Evolutionary conservation across 2,329 filamentous ascomycete genomes (phyloP).

Genomic region (Phialophora tarda): DNA sequence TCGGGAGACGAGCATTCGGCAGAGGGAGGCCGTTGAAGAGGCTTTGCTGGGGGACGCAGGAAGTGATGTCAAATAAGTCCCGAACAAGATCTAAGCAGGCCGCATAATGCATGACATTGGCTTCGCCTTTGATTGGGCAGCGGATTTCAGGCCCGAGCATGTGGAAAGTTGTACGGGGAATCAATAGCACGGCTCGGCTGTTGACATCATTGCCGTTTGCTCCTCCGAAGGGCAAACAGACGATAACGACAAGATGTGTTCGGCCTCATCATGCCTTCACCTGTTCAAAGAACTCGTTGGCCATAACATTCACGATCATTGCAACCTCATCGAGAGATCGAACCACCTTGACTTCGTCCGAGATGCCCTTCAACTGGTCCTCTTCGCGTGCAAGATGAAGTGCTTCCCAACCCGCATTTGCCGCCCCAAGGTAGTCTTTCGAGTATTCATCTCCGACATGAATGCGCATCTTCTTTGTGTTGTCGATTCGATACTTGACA

Average conservation of each 20-base stretch:
- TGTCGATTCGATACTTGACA: slow-evolving; percentile 12
- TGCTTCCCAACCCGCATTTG: slow-evolving; percentile 48
- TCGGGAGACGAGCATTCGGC: background rate
- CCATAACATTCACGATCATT: slow-evolving; percentile 35
- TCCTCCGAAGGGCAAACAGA: background rate
- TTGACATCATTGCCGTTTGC: background rate
- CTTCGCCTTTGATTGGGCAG: slow-evolving; percentile 8
- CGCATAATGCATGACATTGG: slow-evolving; percentile 16
- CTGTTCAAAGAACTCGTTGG: slow-evolving; percentile 19
- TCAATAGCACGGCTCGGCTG: no score
- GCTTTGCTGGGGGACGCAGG: background rate
- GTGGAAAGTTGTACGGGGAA: background rate
- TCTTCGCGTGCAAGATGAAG: slow-evolving; percentile 44
- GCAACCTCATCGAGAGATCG: slow-evolving; percentile 28
- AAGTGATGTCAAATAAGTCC: slow-evolving; percentile 13
- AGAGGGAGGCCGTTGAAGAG: background rate
- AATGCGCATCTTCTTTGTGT: slow-evolving; percentile 37
- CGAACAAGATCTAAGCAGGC: slow-evolving; percentile 18
- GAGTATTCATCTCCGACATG: slow-evolving; percentile 54
- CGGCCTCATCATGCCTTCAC: background rate
- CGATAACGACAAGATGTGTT: background rate
- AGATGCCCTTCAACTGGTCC: background rate
- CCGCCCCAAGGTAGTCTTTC: slow-evolving; percentile 50
- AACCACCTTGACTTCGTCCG: slow-evolving; percentile 25
- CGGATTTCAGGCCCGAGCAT: background rate